Percentiles rank a stretch among this genome's conserved stretches.
Evolutionary conservation across 2,329 filamentous ascomycete species (phyloP).

Genomic region (Colletotrichum sp.): DNA sequence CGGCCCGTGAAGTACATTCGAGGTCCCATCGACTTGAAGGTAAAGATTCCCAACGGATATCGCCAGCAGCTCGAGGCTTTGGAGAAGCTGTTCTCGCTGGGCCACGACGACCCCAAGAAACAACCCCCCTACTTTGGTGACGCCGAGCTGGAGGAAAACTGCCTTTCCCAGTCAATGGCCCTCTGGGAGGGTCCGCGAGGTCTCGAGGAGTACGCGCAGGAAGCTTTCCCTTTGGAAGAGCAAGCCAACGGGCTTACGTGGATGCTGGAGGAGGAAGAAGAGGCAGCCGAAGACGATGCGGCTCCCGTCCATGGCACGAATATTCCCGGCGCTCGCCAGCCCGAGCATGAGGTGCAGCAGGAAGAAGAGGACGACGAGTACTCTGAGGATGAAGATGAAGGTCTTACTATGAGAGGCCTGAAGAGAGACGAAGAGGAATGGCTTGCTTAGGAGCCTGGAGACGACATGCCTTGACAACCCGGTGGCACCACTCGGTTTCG

Average conservation of each 20-base stretch:
- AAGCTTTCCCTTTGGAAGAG: conserved; percentile 94
- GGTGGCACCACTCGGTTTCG: not conserved
- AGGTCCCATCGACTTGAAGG: conserved; percentile 81
- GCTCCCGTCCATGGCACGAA: not conserved
- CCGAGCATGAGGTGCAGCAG: conserved; percentile 32
- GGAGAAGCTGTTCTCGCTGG: conserved; percentile 62
- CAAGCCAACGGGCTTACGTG: conserved; percentile 91
- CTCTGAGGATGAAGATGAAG: conserved; percentile 63
- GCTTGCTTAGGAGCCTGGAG: conserved; percentile 48
- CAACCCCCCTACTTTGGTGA: conserved; percentile 71
- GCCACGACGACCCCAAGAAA: conserved; percentile 55
- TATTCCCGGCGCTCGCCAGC: conserved; percentile 26
- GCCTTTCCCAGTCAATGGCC: conserved; percentile 76
- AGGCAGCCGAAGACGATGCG: conserved; percentile 33
- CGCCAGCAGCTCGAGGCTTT: conserved; percentile 81
- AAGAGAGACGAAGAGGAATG: conserved; percentile 66
- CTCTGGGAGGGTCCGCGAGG: conserved; percentile 92
- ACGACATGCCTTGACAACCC: not conserved
- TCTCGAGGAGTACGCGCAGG: conserved; percentile 91
- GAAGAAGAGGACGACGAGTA: conserved; percentile 46
- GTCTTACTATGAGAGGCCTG: conserved; percentile 60
- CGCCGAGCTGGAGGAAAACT: conserved; percentile 61
- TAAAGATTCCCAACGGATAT: conserved; percentile 88
- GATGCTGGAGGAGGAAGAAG: conserved; percentile 71
- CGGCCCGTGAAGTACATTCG: conserved; percentile 80